phyloP scores from a whole-genome alignment of 495 filamentous ascomycete species.

The Neurospora tetrasperma region DNA sequence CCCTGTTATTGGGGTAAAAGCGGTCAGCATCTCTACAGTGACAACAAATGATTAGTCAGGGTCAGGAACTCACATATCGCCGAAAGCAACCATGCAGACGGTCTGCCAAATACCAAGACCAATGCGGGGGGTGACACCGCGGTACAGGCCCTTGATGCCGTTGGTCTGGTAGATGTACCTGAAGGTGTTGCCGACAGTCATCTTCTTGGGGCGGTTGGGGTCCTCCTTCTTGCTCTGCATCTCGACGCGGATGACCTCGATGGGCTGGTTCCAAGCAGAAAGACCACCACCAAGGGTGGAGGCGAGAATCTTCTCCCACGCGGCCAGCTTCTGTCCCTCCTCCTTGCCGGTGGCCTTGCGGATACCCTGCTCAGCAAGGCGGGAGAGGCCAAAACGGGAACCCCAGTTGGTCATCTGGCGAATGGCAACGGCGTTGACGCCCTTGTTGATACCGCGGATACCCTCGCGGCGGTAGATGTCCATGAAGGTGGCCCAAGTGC shows the following conservation, averaged over 20 bases:
- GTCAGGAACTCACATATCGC: constrained; percentile 75
- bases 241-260: constrained; percentile 98
- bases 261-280: constrained; percentile 97
- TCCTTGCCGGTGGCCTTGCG: constrained; percentile 72
- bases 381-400: constrained; percentile 83
- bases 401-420: constrained; percentile 99
- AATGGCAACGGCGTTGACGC: constrained; percentile 96
- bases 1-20: constrained; percentile 46
- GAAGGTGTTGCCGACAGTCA: constrained; percentile 89
- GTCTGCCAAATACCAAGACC: constrained; percentile 98
- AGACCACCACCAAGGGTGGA: constrained; percentile 84
- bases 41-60: background rate
- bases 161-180: constrained; percentile 87
- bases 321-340: constrained; percentile 61
- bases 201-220: constrained; percentile 94
- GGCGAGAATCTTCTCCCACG: constrained; percentile 81
- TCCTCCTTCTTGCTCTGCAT: constrained; percentile 99
- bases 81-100: constrained; percentile 98
- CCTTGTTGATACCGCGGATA: constrained; percentile 92
- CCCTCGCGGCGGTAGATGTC: constrained; percentile 93
- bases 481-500: constrained; percentile 91
- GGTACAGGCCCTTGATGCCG: constrained; percentile 87
- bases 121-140: constrained; percentile 87
- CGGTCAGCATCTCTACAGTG: constrained; percentile 4
- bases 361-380: constrained; percentile 84